A percentile compares a stretch with the other conserved stretches of the same genome.
These are phyloP conservation scores for Rhinocladiella similis DNA, from an alignment of 2,329 filamentous ascomycete species.

Conservation along the genomic window DNA sequence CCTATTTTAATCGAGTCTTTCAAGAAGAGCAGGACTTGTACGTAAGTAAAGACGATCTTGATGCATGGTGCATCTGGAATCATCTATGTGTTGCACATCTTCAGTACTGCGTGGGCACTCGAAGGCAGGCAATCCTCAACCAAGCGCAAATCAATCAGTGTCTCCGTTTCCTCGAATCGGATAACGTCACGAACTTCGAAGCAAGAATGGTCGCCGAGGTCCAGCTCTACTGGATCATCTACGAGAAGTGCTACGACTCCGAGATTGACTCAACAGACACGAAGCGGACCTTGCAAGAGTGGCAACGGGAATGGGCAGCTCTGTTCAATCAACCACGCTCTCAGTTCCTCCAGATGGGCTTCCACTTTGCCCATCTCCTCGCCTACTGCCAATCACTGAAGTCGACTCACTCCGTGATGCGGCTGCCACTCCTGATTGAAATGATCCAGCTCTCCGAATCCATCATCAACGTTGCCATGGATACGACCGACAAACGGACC, in stretches of 20 bases:
- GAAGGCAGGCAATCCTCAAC: slow-evolving; percentile 40
- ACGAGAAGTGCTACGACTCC: slow-evolving; percentile 39
- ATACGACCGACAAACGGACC: slow-evolving; percentile 46
- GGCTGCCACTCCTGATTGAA: slow-evolving; percentile 40
- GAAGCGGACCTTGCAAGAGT: slow-evolving; percentile 37
- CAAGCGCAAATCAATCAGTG: slow-evolving; percentile 41
- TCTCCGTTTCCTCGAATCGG: slow-evolving; percentile 38
- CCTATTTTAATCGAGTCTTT: slow-evolving; percentile 33
- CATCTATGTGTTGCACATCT: slow-evolving; percentile 47
- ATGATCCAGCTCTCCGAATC: slow-evolving; percentile 43
- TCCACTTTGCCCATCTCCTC: slow-evolving; percentile 47
- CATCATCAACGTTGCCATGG: slow-evolving; percentile 45
- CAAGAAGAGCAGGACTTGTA: slow-evolving; percentile 6
- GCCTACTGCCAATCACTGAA: slow-evolving; percentile 44
- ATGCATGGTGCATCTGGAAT: slow-evolving; percentile 44
- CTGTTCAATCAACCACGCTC: slow-evolving; percentile 45
- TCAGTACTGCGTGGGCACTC: slow-evolving; percentile 48
- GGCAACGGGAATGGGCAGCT: slow-evolving; percentile 43
- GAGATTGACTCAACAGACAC: slow-evolving; percentile 38
- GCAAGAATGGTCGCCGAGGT: slow-evolving; percentile 49
- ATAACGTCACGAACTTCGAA: slow-evolving; percentile 46
- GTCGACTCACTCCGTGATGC: slow-evolving; percentile 34
- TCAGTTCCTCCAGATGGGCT: slow-evolving; percentile 50
- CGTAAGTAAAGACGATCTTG: slow-evolving; percentile 30
- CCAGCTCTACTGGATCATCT: slow-evolving; percentile 48